A percentile compares a stretch with the other conserved stretches of the same genome.
Conservation (phyloP, 495 filamentous ascomycete species). For the Xylaria intraflava region DNA sequence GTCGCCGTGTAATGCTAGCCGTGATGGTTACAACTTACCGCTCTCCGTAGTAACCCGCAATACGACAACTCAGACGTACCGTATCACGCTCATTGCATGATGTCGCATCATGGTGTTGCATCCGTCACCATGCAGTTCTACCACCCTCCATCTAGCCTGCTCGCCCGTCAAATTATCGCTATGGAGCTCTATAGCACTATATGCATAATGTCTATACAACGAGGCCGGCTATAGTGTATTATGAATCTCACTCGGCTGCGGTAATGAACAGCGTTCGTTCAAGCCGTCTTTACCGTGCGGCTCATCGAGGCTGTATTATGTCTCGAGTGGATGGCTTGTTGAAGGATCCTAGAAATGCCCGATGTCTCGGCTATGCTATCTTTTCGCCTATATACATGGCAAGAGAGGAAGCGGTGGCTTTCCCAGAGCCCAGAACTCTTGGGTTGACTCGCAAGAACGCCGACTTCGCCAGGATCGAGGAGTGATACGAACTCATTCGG, state of each 20-base stretch:
- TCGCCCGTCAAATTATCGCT: no score
- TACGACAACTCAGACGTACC: conserved; percentile 1
- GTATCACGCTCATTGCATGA: neutral
- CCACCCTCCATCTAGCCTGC: no score
- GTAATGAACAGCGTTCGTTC: neutral
- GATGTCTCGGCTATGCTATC: conserved; percentile 16
- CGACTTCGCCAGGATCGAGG: conserved; percentile 13
- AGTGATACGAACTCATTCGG: conserved; percentile 10
- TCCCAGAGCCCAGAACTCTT: conserved; percentile 9
- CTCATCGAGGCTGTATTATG: conserved; percentile 2
- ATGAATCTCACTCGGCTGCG: neutral
- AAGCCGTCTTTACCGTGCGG: neutral
- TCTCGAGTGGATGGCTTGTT: neutral
- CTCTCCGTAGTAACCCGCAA: neutral
- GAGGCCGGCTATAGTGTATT: neutral
- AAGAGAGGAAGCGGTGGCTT: conserved; percentile 18
- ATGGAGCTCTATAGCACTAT: no score
- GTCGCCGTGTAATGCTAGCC: no score
- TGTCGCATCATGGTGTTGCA: neutral
- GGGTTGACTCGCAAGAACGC: neutral
- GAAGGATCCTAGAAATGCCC: neutral
- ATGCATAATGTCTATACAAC: no score
- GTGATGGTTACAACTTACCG: no score
- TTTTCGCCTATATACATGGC: conserved; percentile 19
- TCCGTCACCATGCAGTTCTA: neutral